Evolutionary conservation across 371 early-diverging fungal genomes (phyloP), one percentile per base, ranked within the genome.

Genomic region (Lichtheimia corymbifera): DNA sequence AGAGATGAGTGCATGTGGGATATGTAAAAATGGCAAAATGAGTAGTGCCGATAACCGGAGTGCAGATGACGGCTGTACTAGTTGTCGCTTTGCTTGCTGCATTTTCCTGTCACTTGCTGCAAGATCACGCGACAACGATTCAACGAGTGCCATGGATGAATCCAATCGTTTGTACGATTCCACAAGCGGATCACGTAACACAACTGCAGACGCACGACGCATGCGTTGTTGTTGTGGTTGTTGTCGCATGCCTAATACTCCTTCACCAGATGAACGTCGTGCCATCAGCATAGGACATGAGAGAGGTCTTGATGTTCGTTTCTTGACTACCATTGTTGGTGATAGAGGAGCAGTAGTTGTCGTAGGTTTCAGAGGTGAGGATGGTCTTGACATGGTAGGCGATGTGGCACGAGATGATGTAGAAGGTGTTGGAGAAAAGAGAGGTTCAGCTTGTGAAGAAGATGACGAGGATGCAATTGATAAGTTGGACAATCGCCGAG

Each of bases 121-220:
- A 43, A 80, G 51, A 41, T 80, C 80, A 56, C 76, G 74, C 22
- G 80, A 77, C 15, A 80, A 66, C 0, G 77, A 80, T 28, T 80
- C 80, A 1, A 80, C 74, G 40, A 77, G 27, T 1, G 80, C 80
- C 68, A 80, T 68, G 12, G 74, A 74, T 4, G 64, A 64, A 55
- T 80, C 80, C 4, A 80, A 44, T 17, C 77, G 63, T 55, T 71
- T 67, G 27, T 71, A 77, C 1, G 80, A 80, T 54, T 71, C 80
- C n/a, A 64, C 20, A 5, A 79, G 55, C 0, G 75, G 68, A 20
- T 68, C 72, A 12, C 50, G 58, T 18, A 20, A 20, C 28, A 42
- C 7, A 12, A 13, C 14, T 15, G 44, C 22, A 13, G 57, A 56
- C 9, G 25, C 13, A n/a, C 57, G 57, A n/a, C 57, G 57, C 17